Evolutionary conservation across 805 yeast species (phyloP).

Genomic region (Cyberlindnera mycetangii): DNA sequence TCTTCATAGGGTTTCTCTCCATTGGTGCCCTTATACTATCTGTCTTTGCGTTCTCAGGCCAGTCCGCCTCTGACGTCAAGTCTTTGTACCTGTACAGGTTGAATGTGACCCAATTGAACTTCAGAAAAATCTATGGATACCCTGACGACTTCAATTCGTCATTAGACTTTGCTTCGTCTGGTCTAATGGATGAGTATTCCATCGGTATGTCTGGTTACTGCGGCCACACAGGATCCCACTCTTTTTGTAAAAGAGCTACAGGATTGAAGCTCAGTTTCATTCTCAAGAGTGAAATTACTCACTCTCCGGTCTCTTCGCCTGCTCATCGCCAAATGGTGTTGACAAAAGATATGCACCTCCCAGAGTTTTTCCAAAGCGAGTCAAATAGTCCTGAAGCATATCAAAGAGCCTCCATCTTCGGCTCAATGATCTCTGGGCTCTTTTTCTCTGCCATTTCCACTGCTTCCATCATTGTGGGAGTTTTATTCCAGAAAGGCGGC

Average conservation of each 20-base stretch:
- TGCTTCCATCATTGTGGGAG: background rate
- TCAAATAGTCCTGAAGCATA: too few relatives aligned
- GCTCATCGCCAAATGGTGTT: background rate
- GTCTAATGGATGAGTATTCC: background rate
- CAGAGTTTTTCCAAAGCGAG: too few relatives aligned
- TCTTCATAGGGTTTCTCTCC: background rate
- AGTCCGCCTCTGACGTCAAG: background rate
- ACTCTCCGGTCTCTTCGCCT: background rate
- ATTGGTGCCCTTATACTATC: background rate
- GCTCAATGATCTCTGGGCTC: background rate
- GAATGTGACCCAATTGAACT: background rate
- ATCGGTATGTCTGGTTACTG: slow-evolving; percentile 1
- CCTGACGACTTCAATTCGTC: background rate
- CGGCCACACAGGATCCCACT: background rate
- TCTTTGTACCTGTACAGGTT: background rate
- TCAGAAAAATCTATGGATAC: background rate
- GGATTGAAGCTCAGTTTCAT: background rate
- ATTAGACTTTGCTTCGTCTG: background rate
- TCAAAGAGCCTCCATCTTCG: too few relatives aligned
- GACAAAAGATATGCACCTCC: background rate
- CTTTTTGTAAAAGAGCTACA: background rate
- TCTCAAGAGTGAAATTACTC: background rate
- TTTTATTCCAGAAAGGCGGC: background rate
- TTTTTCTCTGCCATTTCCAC: background rate
- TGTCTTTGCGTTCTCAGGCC: background rate